Evolutionary conservation across 768 basidiomycete species (phyloP), one percentile per base, ranked within the genome.

Genomic region (Mycena pura): DNA sequence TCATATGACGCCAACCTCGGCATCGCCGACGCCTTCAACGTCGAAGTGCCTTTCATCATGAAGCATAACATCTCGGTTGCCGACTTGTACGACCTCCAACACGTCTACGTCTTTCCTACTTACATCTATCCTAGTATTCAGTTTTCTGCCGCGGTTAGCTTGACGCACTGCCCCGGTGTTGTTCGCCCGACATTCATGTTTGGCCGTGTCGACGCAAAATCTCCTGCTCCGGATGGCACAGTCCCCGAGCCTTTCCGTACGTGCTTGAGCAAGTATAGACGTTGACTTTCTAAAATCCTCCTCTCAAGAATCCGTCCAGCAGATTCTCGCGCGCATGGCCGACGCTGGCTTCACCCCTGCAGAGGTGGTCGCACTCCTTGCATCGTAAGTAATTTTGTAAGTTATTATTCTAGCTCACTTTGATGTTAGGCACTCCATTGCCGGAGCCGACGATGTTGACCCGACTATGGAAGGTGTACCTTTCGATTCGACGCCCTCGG

Each of bases 161-260:
- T 72, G 19, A 62, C 48, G 29, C 69, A 72, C 61, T 76, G 75
- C 59, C 72, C 72, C 11, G 76, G 75, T 51, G 71, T 70, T 58
- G 70, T 71, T 34, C 66, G 51, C 1, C 65, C 73, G 5, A 44
- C 60, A 28, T 74, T 74, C 62, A 69, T 75, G 44, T 40, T 73
- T 52, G 75, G 75, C 15, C 69, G 74, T 21, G 65, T 69, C 27
- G 45, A 64, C 15, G 66, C 73, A 3, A 62, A 38, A 3, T 44
- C 36, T 32, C 34, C 70, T 10, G 66, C 72, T 11, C 58, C 63
- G 14, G 62, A 69, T 43, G 36, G 28, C 19, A 61, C 67, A 11
- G 64, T 74, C 24, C 73, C 73, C 6, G 73, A 73, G 52, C 71
- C 73, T 28, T 67, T 65, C 58, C 28, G 56, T 57, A 41, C 9